Base-by-base conservation (phyloP, 2,329 filamentous ascomycete species). In the Cordyceps militaris region DNA sequence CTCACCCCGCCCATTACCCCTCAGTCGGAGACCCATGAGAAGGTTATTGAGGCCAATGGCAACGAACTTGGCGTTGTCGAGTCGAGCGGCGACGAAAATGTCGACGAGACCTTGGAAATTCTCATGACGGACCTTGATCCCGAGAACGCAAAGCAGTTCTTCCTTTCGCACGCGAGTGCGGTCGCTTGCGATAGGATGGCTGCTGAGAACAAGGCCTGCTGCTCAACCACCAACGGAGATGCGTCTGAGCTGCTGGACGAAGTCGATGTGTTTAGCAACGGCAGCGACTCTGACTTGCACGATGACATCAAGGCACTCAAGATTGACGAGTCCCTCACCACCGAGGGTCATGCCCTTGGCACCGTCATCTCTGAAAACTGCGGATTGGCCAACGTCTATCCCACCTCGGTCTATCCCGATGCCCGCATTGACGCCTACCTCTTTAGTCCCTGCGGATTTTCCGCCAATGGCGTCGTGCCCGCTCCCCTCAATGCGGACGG, bases 401-500 rank as follows among this genome's bases (percentile, higher is more conserved):
- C 94, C 5, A 85, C 84, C 46, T 85, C 85, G 59, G 87, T 88
- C 72, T 97, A 96, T 69, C 92, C 94, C 0, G 93, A 97, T 65
- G 89, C 94, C 23, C 88, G 90, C 59, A 90, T 99, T 63, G 94
- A 99, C 66, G 91, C 94, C 23, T 99, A 97, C 71, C 83, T 97
- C 56, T 99, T 99, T 77, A 91, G 89, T 1, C 94, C 94, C 0
- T 99, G 94, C 68, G 94, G 94, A 59, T 99, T 96, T 74, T 97
- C 92, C 7, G 94, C 94, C 71, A 99, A 99, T 68, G 94, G 91
- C 55, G 92, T 99, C 21, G 83, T 99, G 43, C 94, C 94, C 7
- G 86, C 91, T 50, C 85, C 89, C 0, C 76, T 81, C 14, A 76
- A 83, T 34, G 78, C 79, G 54, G 74, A 75, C 34, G 77, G 66